Conservation (phyloP, 805 yeast genomes). For the Wickerhamomyces ciferrii region DNA sequence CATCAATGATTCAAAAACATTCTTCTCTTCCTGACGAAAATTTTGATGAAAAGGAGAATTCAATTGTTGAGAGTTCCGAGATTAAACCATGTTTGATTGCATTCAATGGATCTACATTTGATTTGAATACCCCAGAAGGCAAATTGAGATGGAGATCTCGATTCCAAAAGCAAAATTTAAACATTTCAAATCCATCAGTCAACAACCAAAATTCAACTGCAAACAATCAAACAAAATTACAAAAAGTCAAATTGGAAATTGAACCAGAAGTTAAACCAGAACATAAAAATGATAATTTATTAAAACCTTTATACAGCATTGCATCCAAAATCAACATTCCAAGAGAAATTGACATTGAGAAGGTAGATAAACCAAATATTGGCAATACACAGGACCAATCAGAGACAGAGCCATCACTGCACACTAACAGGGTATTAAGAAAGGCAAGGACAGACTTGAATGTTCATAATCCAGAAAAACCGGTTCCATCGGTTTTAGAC, state of each 20-base stretch:
- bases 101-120: not conserved
- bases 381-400: not conserved
- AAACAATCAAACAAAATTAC: no score
- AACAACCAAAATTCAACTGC: no score
- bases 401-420: no score
- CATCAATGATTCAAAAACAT: no score
- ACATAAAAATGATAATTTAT: no score
- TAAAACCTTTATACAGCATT: not conserved
- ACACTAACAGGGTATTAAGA: constrained; percentile 1
- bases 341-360: no score
- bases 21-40: no score
- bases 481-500: constrained; percentile 18
- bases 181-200: no score
- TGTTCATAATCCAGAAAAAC: constrained; percentile 13
- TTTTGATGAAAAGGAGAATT: not conserved
- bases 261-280: not conserved
- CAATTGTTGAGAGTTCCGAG: not conserved
- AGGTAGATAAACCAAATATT: no score
- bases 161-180: not conserved
- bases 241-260: no score
- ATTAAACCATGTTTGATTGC: not conserved
- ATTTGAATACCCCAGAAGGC: not conserved
- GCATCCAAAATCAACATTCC: not conserved
- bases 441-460: constrained; percentile 16
- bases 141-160: not conserved